Base-by-base conservation (phyloP, 1,284 basidiomycete species). In the Tetrapyrgos nigripes region DNA sequence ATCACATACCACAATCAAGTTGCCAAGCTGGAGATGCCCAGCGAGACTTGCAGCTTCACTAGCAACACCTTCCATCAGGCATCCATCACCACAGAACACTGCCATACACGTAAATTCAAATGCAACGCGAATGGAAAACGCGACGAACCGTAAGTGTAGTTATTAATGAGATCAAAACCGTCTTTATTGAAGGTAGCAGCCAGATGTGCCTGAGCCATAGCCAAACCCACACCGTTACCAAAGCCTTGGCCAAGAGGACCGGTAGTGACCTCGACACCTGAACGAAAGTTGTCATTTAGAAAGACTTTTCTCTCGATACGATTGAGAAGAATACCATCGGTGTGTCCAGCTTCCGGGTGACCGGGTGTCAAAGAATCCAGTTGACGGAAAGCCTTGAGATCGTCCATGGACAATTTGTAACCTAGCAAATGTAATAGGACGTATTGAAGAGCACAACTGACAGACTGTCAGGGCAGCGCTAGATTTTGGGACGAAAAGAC, bases 231-330 rank as follows among this genome's bases (percentile, higher is more conserved):
- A 61, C 87, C 93, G 74, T 96, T 97, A 67, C 92, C 87, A 73
- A 98, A 92, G 71, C 94, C 94, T 78, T 98, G 96, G 51, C 96
- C 96, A 33, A 98, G 89, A 61, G 96, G 96, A 63, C 96, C 96
- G 58, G 96, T 98, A 67, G 96, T 98, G 64, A 97, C 94, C 79
- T 98, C 96, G 63, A 98, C 86, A 68, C 86, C 87, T 89, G 21
- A 6, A 53, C 3, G 48, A 29, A 44, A 27, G 53, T 54, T 27
- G 37, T 35, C 27, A 33, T 35, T 17, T 14, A 50, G 26, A 23
- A 21, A 35, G 17, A 56, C 29, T 21, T 35, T 26, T 40, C 45
- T 45, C 19, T 24, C 26, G 40, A 28, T 21, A n/a, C 4, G 10
- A 21, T 49, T 8, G 10, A 33, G 13, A 23, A 62, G 53, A 70